Evolutionary conservation across 108 stramenopile species (phyloP).

Genomic region (Nitzschia sp.): DNA sequence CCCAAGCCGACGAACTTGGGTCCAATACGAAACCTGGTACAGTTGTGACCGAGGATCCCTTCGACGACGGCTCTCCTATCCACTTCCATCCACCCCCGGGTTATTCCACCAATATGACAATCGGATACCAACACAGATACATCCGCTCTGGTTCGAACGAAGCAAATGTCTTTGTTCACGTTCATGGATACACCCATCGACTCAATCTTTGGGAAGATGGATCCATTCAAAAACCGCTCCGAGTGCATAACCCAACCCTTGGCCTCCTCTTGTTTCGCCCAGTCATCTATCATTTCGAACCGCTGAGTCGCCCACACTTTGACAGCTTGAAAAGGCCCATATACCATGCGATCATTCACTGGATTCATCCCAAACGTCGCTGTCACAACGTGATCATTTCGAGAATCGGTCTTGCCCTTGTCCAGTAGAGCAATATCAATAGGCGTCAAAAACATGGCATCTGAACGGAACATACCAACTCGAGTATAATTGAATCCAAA

Average conservation of each 20-base stretch:
- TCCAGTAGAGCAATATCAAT: constrained; percentile 44
- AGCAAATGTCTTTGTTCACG: constrained; percentile 40
- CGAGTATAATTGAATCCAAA: constrained; percentile 28
- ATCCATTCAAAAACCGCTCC: constrained; percentile 43
- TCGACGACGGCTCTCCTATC: constrained; percentile 14
- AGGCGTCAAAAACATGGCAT: constrained; percentile 50
- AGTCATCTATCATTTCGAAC: constrained; percentile 42
- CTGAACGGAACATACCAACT: constrained; percentile 54
- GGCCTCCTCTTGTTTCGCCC: constrained; percentile 14
- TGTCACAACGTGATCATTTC: constrained; percentile 28
- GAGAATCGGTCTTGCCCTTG: constrained; percentile 14
- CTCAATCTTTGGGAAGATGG: constrained; percentile 40
- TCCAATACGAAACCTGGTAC: constrained; percentile 13
- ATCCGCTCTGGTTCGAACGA: constrained; percentile 43
- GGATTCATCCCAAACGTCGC: constrained; percentile 33
- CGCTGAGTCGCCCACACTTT: constrained; percentile 60
- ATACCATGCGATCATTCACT: constrained; percentile 54
- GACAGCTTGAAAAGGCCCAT: constrained; percentile 51
- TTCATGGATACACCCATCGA: constrained; percentile 5
- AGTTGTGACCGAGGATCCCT: constrained; percentile 25
- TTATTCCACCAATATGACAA: constrained; percentile 23
- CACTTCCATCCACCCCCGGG: constrained; percentile 7
- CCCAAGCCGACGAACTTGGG: constrained; percentile 14
- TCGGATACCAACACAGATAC: constrained; percentile 38
- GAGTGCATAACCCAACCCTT: constrained; percentile 43